phyloP scores from a whole-genome alignment of 1,284 basidiomycete genomes.

The Ganoderma sinense region DNA sequence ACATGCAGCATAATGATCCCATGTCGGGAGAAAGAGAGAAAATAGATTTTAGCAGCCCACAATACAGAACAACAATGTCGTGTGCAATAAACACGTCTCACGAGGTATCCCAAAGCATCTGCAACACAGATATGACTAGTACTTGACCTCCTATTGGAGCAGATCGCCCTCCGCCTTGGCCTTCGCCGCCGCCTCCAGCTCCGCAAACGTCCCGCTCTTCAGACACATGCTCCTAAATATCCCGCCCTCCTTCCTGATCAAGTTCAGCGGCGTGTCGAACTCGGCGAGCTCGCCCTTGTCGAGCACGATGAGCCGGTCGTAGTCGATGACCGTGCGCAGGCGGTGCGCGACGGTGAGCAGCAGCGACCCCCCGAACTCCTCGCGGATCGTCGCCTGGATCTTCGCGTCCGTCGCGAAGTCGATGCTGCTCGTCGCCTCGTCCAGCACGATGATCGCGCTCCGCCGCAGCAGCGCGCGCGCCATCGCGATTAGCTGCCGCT shows the following conservation, averaged over 20 bases:
- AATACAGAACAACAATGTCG: background rate
- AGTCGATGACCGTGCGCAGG: slow-evolving; percentile 76
- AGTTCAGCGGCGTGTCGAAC: slow-evolving; percentile 82
- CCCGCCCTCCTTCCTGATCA: slow-evolving; percentile 77
- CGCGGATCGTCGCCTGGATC: slow-evolving; percentile 83
- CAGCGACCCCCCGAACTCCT: slow-evolving; percentile 75
- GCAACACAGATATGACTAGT: background rate
- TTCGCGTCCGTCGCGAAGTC: slow-evolving; percentile 80
- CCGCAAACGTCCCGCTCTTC: slow-evolving; percentile 80
- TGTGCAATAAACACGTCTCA: background rate
- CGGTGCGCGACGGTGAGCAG: slow-evolving; percentile 53
- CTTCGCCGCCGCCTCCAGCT: slow-evolving; percentile 69
- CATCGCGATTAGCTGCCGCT: slow-evolving; percentile 85
- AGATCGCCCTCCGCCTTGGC: slow-evolving; percentile 42
- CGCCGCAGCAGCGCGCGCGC: slow-evolving; percentile 79
- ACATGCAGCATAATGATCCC: background rate
- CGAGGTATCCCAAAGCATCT: background rate
- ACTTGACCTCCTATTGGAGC: background rate
- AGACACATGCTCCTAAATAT: slow-evolving; percentile 85
- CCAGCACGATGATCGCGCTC: slow-evolving; percentile 82
- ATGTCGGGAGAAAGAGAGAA: background rate
- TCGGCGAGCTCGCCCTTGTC: slow-evolving; percentile 84
- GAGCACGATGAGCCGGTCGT: slow-evolving; percentile 84
- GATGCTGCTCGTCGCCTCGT: slow-evolving; percentile 84
- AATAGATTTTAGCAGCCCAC: background rate